A percentile compares a stretch with the other conserved stretches of the same genome.
Conservation (phyloP, 805 yeast genomes). For the Soucietia sequanensis region DNA sequence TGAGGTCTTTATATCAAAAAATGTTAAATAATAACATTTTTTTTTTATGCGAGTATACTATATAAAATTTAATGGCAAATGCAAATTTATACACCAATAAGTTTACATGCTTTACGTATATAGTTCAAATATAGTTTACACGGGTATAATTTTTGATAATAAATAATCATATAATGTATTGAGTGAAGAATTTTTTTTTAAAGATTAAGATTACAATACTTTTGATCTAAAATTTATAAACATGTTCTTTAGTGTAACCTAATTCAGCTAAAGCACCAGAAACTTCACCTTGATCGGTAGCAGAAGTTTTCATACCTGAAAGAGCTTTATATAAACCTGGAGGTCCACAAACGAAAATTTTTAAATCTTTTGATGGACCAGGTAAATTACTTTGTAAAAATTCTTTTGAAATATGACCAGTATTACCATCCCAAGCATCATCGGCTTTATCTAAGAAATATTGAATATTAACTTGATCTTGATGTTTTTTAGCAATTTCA, state of each 20-base stretch:
- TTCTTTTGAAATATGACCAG: slow-evolving; percentile 80
- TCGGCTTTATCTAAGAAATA: slow-evolving; percentile 78
- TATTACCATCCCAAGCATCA: slow-evolving; percentile 50
- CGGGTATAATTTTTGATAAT: no score
- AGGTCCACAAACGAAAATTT: slow-evolving; percentile 93
- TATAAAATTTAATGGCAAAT: no score
- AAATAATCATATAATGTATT: no score
- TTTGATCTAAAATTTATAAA: slow-evolving; percentile 72
- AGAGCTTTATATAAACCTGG: slow-evolving; percentile 85
- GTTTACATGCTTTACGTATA: no score
- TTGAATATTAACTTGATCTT: slow-evolving; percentile 73
- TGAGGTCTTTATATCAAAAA: no score
- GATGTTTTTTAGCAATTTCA: slow-evolving; percentile 57
- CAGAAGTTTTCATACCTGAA: slow-evolving; percentile 82
- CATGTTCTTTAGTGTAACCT: slow-evolving; percentile 84
- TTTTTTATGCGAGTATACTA: no score
- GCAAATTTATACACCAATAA: no score
- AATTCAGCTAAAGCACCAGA: slow-evolving; percentile 84
- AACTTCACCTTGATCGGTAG: slow-evolving; percentile 93
- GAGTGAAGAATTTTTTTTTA: no score
- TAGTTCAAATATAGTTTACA: no score
- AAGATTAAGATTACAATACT: no score
- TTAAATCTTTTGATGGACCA: slow-evolving; percentile 55
- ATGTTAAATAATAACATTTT: no score
- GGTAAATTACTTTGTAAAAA: slow-evolving; percentile 61